These are phyloP conservation scores for Periconia sp. DNA, from an alignment of 2,329 filamentous ascomycete species.

Conservation along the genomic window DNA sequence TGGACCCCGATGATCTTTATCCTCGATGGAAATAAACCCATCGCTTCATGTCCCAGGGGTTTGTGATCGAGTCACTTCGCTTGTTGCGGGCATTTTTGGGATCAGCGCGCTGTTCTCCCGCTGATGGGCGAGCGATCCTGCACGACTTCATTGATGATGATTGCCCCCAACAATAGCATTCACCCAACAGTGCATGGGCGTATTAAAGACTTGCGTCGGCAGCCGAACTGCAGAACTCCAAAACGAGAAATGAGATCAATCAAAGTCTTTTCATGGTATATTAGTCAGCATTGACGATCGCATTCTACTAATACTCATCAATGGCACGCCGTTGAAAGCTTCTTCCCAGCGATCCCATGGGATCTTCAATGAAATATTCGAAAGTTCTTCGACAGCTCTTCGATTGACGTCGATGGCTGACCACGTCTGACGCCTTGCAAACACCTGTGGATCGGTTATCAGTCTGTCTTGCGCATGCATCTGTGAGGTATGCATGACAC, in stretches of 20 bases:
- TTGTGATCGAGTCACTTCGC: background rate
- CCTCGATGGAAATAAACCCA: background rate
- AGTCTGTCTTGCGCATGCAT: conserved; percentile 10
- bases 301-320: background rate
- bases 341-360: background rate
- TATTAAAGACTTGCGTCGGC: background rate
- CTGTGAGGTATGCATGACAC: conserved; percentile 9
- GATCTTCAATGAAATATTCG: background rate
- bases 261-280: background rate
- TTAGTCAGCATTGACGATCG: background rate
- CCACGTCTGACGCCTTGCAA: background rate
- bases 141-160: background rate
- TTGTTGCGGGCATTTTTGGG: conserved; percentile 5
- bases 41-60: background rate
- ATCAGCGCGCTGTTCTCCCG: conserved; percentile 4
- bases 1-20: background rate
- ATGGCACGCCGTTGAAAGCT: background rate
- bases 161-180: background rate
- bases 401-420: conserved; percentile 23
- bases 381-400: conserved; percentile 8
- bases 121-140: conserved; percentile 3
- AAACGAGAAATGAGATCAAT: too few relatives aligned
- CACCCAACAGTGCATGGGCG: background rate
- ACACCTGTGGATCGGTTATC: conserved; percentile 12
- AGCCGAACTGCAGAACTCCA: background rate